phyloP scores from a whole-genome alignment of 2,329 filamentous ascomycete genomes.

The Exophiala mesophila region DNA sequence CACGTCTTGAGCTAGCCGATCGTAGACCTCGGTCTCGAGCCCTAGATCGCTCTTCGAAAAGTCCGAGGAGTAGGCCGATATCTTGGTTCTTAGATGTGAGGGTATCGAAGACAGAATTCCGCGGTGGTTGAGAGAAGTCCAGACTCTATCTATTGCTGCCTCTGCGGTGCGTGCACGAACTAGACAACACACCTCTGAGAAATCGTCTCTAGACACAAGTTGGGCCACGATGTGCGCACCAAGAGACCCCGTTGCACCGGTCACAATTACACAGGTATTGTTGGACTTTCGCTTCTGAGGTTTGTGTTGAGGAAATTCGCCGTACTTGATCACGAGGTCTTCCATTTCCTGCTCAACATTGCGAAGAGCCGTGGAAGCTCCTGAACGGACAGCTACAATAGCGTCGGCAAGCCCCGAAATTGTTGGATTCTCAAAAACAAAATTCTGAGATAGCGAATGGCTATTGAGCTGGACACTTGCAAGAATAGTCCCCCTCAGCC shows the following conservation, averaged over 20 bases:
- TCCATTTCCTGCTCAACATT: slow-evolving; percentile 42
- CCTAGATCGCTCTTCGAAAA: slow-evolving; percentile 48
- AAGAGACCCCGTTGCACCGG: slow-evolving; percentile 61
- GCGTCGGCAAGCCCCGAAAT: slow-evolving; percentile 41
- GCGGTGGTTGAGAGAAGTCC: slow-evolving; percentile 37
- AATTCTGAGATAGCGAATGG: slow-evolving; percentile 48
- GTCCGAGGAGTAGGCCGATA: slow-evolving; percentile 45
- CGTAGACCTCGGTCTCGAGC: slow-evolving; percentile 39
- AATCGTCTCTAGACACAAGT: slow-evolving; percentile 33
- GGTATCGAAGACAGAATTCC: slow-evolving; percentile 11
- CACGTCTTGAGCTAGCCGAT: slow-evolving; percentile 38
- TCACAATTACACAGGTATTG: slow-evolving; percentile 40
- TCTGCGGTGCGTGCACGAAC: slow-evolving; percentile 46
- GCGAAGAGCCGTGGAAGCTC: slow-evolving; percentile 24
- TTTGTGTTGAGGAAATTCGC: slow-evolving; percentile 29
- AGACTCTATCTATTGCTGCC: slow-evolving; percentile 42
- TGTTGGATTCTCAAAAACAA: slow-evolving; percentile 56
- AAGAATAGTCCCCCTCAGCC: slow-evolving; percentile 50
- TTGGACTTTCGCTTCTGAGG: slow-evolving; percentile 21
- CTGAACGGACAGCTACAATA: slow-evolving; percentile 21
- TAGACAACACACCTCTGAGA: slow-evolving; percentile 53
- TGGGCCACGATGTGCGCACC: slow-evolving; percentile 55
- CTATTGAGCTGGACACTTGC: slow-evolving; percentile 48
- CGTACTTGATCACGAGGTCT: slow-evolving; percentile 40
- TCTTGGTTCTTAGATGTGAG: slow-evolving; percentile 29